Conservation (phyloP, 805 yeast genomes). For the Myxozyma nipponensis region DNA sequence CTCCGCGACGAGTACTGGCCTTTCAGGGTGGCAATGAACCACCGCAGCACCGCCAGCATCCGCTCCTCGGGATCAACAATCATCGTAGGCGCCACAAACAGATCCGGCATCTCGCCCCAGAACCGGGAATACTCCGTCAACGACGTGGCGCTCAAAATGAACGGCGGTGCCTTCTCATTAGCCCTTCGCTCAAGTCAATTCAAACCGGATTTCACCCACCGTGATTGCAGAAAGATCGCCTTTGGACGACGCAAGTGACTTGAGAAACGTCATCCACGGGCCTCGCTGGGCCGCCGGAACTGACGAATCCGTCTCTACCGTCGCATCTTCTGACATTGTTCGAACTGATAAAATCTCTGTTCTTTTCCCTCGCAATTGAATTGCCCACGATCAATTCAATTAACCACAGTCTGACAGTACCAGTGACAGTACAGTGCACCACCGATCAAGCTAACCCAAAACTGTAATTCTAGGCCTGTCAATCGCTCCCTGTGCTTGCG, state of each 20-base stretch:
- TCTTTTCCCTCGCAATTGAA: too few species aligned
- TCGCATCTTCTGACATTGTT: neutral
- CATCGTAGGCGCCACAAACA: slow-evolving; percentile 64
- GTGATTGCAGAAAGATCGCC: slow-evolving; percentile 92
- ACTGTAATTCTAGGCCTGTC: too few species aligned
- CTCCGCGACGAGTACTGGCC: slow-evolving; percentile 92
- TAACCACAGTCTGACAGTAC: too few species aligned
- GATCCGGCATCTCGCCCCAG: slow-evolving; percentile 83
- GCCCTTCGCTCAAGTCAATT: neutral
- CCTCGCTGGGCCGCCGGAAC: slow-evolving; percentile 29
- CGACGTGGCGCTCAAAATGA: slow-evolving; percentile 86
- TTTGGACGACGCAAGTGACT: slow-evolving; percentile 85
- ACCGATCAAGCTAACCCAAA: too few species aligned
- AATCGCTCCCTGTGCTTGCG: too few species aligned
- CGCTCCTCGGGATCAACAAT: slow-evolving; percentile 52
- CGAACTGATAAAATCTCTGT: too few species aligned
- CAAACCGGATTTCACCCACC: slow-evolving; percentile 3
- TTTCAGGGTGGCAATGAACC: slow-evolving; percentile 88
- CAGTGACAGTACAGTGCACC: too few species aligned
- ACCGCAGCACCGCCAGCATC: slow-evolving; percentile 74
- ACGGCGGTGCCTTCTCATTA: slow-evolving; percentile 72
- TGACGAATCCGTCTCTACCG: neutral
- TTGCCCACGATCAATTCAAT: too few species aligned
- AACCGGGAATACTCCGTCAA: slow-evolving; percentile 88
- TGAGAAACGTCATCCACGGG: slow-evolving; percentile 90